Base-by-base conservation (phyloP, 352 stramenopile genomes). In the Phytopythium delawarense region DNA sequence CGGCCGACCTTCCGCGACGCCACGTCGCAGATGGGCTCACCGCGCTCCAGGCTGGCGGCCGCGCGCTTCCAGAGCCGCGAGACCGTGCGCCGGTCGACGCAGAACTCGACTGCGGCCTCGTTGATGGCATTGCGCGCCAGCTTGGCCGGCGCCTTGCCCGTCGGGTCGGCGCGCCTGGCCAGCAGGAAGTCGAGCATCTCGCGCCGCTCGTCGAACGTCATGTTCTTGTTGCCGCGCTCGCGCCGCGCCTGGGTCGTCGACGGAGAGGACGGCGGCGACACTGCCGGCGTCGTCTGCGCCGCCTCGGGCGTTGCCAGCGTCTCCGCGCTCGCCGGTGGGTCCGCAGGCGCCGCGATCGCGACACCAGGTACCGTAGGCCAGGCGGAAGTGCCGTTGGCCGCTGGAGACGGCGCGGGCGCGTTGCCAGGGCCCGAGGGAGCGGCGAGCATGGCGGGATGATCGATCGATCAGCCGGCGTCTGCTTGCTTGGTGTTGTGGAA, bases 121-220 rank as follows among this genome's bases (percentile, higher is more conserved):
- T 64, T 80, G 62, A 80, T 65, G n/a, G 72, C 72, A 45, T 80
- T 71, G 34, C 72, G 69, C 57, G 63, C 52, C 56, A 80, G 67
- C 54, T 80, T 79, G 12, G 61, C 66, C 32, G 52, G n/a, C 52
- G 52, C 35, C 52, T 48, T 60, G 54, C 54, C 39, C 52, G 61
- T 69, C 61, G 56, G 64, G 48, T 80, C 69, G 2, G 70, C 51
- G 40, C 72, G 69, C 44, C 72, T 44, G 52, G 69, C 65, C 37
- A 80, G 34, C 12, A 80, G 69, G 56, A 80, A 80, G 37, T 80
- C 72, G 4, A 80, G 72, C 72, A 80, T 80, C 35, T 65, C 52
- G 34, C 69, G 69, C 35, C 72, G 72, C 63, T 80, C 72, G 7
- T 76, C 69, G 53, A 75, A 75, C 34, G 69, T 77, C 51, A 80